Evolutionary conservation across 2,329 filamentous ascomycete species (phyloP), one percentile per base, ranked within the genome.

Genomic region (Trichophyton simii): DNA sequence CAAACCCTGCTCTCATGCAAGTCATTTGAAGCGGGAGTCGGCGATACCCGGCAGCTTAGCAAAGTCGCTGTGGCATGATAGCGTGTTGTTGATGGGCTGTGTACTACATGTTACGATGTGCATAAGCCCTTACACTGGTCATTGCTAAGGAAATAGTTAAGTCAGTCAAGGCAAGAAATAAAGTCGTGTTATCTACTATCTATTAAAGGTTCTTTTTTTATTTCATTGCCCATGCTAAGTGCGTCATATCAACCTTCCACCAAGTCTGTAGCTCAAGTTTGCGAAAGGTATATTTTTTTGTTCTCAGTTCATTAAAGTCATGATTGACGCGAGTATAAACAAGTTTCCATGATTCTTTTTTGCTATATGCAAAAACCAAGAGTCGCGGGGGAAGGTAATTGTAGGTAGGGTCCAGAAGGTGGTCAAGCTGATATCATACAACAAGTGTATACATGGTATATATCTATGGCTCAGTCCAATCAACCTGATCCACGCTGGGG

Each of bases 401-500:
- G 3, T n/a, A 20, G 9, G 48, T 54, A 20, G 38, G 41, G 38
- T 58, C 11, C 38, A 41, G 20, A 28, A 31, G 55, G 15, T 22
- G 9, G 25, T 20, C 2, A n/a, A 58, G 41, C 20, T 18, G 41
- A 20, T 9, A 36, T 41, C 55, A 18, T 58, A 42, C 57, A 42
- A 44, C 3, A 58, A 44, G 7, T 25, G 31, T 5, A 31, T 28
- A 38, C 34, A 38, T 38, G 34, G 34, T 13, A 54, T 13, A 54
- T 54, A 54, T 54, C 59, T 64, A 64, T 54, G 90, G 86, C 76
- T 99, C 94, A 34, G 88, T 87, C 94, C 94, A 99, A 77, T 96
- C 95, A 62, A 97, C 91, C 76, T 97, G 91, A 70, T 99, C 94
- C 72, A 87, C 87, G 18, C 95, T 81, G 64, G 87, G 82, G 59